Conservation (phyloP, 1,284 basidiomycete species). For the Erythrobasidium hasegawianum region DNA sequence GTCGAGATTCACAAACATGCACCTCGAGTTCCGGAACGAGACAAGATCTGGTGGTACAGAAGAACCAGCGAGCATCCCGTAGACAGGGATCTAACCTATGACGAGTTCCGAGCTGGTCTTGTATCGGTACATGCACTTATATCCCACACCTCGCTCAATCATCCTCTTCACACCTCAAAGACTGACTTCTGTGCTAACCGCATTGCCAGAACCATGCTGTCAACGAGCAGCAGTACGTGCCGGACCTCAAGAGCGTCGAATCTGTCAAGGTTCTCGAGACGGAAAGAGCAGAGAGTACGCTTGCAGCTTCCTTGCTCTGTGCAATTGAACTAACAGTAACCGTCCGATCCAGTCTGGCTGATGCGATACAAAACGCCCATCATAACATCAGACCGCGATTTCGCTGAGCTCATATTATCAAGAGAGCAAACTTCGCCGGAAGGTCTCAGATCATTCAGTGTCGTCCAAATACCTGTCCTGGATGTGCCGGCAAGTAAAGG, state of each 20-base stretch:
- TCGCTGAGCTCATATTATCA: conserved; percentile 17
- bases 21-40: background rate
- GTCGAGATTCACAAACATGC: conserved; percentile 7
- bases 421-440: background rate
- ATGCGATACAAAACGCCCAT: conserved; percentile 32
- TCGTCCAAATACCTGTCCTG: conserved; percentile 28
- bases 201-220: conserved; percentile 25
- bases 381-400: conserved; percentile 23
- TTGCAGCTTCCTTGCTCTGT: background rate
- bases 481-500: conserved; percentile 31
- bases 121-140: conserved; percentile 4
- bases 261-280: conserved; percentile 13
- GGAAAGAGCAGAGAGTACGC: conserved; percentile 11
- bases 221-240: conserved; percentile 32
- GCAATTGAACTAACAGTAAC: background rate
- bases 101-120: conserved; percentile 28
- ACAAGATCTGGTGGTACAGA: conserved; percentile 26
- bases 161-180: no score
- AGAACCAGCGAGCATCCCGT: conserved; percentile 18
- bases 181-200: no score
- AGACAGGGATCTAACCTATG: conserved; percentile 21
- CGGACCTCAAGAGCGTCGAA: conserved; percentile 18
- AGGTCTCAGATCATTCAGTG: conserved; percentile 6
- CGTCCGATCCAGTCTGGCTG: conserved; percentile 7
- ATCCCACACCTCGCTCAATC: no score